phyloP scores from a whole-genome alignment of 2,329 filamentous ascomycete genomes.

The Dothidotthia symphoricarpi region DNA sequence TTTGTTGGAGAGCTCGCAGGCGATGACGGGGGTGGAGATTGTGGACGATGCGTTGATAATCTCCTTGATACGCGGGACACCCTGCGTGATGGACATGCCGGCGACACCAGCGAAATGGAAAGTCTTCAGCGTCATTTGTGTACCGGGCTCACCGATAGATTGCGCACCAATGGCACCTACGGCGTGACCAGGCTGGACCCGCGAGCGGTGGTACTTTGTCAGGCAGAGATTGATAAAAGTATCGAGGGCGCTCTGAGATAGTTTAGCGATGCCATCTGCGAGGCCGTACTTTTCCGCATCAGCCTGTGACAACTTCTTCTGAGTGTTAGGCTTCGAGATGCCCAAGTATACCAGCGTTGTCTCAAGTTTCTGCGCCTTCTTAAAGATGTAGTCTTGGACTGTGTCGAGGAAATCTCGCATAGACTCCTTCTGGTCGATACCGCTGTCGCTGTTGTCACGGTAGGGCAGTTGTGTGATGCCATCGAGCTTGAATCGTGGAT shows the following conservation, averaged over 20 bases:
- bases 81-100: slow-evolving; percentile 98
- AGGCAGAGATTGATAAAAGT: slow-evolving; percentile 80
- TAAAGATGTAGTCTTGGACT: slow-evolving; percentile 69
- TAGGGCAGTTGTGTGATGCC: slow-evolving; percentile 59
- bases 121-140: slow-evolving; percentile 98
- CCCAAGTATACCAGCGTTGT: slow-evolving; percentile 35
- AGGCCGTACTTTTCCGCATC: slow-evolving; percentile 40
- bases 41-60: slow-evolving; percentile 97
- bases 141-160: slow-evolving; percentile 96
- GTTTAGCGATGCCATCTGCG: slow-evolving; percentile 74
- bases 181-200: slow-evolving; percentile 90
- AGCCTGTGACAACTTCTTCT: slow-evolving; percentile 18
- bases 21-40: slow-evolving; percentile 93
- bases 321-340: slow-evolving; percentile 15
- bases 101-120: slow-evolving; percentile 99
- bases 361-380: slow-evolving; percentile 63
- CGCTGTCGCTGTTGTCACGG: slow-evolving; percentile 64
- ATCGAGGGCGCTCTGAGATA: slow-evolving; percentile 70
- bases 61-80: slow-evolving; percentile 99
- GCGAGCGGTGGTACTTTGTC: slow-evolving; percentile 85
- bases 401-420: slow-evolving; percentile 77
- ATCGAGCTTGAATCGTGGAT: slow-evolving; percentile 34
- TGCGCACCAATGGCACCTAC: slow-evolving; percentile 96
- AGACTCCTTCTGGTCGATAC: slow-evolving; percentile 63
- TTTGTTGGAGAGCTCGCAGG: slow-evolving; percentile 77